Percentiles rank a stretch among this genome's conserved stretches.
phyloP scores from a whole-genome alignment of 176 grass and related monocot genomes.

The Carex scoparia region DNA sequence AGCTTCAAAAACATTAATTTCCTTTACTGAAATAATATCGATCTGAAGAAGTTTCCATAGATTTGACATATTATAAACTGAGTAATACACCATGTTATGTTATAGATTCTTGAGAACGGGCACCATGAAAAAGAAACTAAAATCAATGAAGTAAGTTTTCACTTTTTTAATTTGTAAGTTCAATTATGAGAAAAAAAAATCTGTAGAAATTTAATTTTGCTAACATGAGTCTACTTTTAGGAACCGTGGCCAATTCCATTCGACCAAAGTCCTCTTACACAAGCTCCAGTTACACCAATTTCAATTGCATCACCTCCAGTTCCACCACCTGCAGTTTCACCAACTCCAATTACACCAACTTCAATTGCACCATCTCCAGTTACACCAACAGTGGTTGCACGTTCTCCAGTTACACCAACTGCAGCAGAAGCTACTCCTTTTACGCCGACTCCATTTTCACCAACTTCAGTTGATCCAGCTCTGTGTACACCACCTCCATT shows the following conservation, averaged over 20 bases:
- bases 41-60: background rate
- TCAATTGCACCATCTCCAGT: background rate
- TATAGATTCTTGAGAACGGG: conserved; percentile 50
- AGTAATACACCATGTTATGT: conserved; percentile 14
- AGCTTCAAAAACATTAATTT: background rate
- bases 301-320: background rate
- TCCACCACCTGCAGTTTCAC: background rate
- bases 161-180: conserved; percentile 8
- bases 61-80: conserved; percentile 14
- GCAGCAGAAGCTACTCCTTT: background rate
- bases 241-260: conserved; percentile 37
- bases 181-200: conserved; percentile 22
- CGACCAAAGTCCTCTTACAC: background rate
- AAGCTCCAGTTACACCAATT: background rate
- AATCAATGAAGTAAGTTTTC: conserved; percentile 30
- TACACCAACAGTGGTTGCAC: background rate
- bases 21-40: background rate
- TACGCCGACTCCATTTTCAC: background rate
- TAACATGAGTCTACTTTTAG: conserved; percentile 40
- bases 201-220: conserved; percentile 2
- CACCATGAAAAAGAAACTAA: conserved; percentile 36
- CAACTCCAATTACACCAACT: conserved; percentile 8
- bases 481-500: conserved; percentile 4
- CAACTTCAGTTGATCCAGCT: conserved; percentile 5
- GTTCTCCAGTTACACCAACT: background rate